A percentile compares a stretch with the other conserved stretches of the same genome.
These are phyloP conservation scores for Populus hybrid DNA, from an alignment of 441 rosid species.

Conservation along the genomic window DNA sequence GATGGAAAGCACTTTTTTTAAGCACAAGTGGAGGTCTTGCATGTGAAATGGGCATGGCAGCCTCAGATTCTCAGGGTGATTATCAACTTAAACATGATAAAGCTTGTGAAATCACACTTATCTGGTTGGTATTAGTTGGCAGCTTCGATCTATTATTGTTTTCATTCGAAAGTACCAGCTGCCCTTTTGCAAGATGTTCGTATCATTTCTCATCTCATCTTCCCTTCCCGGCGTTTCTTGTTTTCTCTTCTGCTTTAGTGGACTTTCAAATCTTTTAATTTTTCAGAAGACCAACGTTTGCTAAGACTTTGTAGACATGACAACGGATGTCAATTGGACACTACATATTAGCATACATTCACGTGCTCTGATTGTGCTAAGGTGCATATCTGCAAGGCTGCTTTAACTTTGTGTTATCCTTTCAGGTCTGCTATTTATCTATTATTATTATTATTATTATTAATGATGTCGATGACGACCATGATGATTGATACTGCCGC, in stretches of 20 bases:
- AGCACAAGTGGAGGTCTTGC: constrained; percentile 25
- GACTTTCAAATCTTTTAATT: constrained; percentile 28
- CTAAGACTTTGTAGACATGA: constrained; percentile 27
- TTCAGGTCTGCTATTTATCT: neutral
- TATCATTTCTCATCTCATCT: constrained; percentile 23
- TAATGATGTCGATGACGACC: no score
- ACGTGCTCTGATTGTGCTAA: constrained; percentile 31
- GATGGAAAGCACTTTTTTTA: constrained; percentile 17
- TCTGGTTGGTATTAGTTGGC: constrained; percentile 37
- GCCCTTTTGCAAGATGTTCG: constrained; percentile 43
- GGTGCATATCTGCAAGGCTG: constrained; percentile 16
- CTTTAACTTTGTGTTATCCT: neutral
- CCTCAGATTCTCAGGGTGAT: constrained; percentile 19
- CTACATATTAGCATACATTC: constrained; percentile 22
- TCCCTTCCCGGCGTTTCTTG: constrained; percentile 6
- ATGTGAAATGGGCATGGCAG: constrained; percentile 30
- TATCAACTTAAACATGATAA: constrained; percentile 17
- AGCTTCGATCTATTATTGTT: constrained; percentile 32
- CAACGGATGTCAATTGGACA: constrained; percentile 14
- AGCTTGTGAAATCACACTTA: constrained; percentile 19
- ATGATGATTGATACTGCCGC: neutral
- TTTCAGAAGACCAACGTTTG: constrained; percentile 17
- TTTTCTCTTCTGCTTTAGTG: constrained; percentile 17
- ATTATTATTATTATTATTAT: neutral
- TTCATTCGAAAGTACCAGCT: constrained; percentile 44